Evolutionary conservation across 768 basidiomycete genomes (phyloP), one percentile per base, ranked within the genome.

Genomic region (Naganishia vishniacii): DNA sequence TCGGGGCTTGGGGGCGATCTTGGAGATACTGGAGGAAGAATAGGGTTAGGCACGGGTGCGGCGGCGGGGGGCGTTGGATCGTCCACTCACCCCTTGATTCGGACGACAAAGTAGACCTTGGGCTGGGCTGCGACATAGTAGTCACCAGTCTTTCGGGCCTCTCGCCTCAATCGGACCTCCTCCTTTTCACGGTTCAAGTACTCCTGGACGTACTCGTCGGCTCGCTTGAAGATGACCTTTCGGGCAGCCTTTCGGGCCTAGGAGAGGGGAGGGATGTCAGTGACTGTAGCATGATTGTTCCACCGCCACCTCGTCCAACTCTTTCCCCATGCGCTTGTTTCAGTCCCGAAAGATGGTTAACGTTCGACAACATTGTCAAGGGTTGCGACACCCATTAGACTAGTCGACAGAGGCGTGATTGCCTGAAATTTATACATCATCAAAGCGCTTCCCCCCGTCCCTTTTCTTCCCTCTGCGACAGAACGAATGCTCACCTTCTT

Each of bases 141-240:
- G 80, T 98, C 91, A 66, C 92, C 92, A 61, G 90, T 82, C 71
- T 86, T 81, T 77, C 92, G 86, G 67, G 94, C 94, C 76, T 84
- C 88, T 64, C 95, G 86, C 83, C 90, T 92, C 79, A 98, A 81
- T 68, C 92, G 86, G 77, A 98, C 85, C 82, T 97, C 91, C 81
- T 98, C 95, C 82, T 84, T 86, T 85, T 99, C 95, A 81, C 87
- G 86, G 67, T 82, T 68, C 61, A 88, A 80, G 80, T 97, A 97
- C 82, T 97, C 94, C 84, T 97, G 94, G 71, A 97, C 92, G 80
- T 95, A 98, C 65, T 88, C 80, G 81, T 98, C 94, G 40, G 95
- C 95, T 67, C 95, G 89, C 87, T 98, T 98, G 87, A 98, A 98
- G 82, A 97, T 86, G 78, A 95, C 86, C 80, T 87, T 88, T 81